Base-by-base conservation (phyloP, 352 stramenopile genomes). In the Pythium coloratum region DNA sequence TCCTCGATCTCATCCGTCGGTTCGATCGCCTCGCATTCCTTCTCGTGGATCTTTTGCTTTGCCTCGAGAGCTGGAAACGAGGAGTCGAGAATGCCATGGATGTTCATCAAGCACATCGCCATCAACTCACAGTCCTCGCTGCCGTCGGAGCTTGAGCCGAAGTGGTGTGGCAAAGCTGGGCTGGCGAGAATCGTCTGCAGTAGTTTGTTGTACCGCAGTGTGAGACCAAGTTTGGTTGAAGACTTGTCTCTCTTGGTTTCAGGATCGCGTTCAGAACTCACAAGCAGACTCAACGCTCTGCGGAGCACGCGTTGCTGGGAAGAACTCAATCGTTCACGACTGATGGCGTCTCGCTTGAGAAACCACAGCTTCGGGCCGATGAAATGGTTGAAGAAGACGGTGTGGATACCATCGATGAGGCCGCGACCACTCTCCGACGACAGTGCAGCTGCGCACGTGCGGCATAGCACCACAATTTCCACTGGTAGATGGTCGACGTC, bases 301-400 rank as follows among this genome's bases (percentile, higher is more conserved):
- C 44, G 63, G 24, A 69, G 28, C 14, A 20, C 20, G 6, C 18
- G 44, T 26, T 30, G 24, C 20, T 64, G 56, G 38, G 63, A 59
- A 16, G 24, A 30, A 59, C 16, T 32, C 13, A 62, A 26, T 1
- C 40, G 36, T 6, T 53, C n/a, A 12, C 46, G 46, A 1, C 16
- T 63, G 24, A 42, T 40, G 16, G 30, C 14, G 46, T 65, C 44
- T 16, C 9, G 20, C 44, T 42, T 59, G 9, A 69, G 55, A 42
- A 81, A 82, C 18, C 75, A 44, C 34, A 93, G 32, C 12, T 70
- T 73, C 34, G 81, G 80, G 6, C 71, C 80, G 13, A 94, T 51
- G 60, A 90, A 90, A 53, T 94, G 82, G 46, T 86, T 82, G 65
- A 90, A 92, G 24, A 94, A 89, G n/a, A 92, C 72, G 2, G 91